Evolutionary conservation across 78 protist species (phyloP).

Genomic region (Chrysochromulina parva): DNA sequence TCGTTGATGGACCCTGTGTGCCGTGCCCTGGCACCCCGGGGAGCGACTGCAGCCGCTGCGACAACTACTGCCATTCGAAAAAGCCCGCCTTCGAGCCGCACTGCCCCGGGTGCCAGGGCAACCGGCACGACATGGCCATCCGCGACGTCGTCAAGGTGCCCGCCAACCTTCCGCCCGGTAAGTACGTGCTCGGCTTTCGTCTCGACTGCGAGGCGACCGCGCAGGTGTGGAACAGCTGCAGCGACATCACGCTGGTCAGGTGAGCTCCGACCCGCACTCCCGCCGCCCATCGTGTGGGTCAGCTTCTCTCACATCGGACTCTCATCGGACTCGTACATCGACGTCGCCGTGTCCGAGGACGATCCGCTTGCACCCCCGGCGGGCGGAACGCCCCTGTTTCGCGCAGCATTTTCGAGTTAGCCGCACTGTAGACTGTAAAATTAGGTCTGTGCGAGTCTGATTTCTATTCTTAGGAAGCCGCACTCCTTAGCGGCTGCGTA

Average conservation of each 20-base stretch:
- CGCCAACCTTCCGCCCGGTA: background rate
- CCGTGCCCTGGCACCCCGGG: background rate
- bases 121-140: background rate
- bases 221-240: conserved; percentile 1
- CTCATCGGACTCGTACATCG: no score
- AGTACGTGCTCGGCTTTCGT: background rate
- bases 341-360: no score
- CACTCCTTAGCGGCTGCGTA: no score
- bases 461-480: no score
- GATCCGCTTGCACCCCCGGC: no score
- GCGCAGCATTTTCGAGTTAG: no score
- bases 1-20: background rate
- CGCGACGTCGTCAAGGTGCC: background rate
- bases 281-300: no score
- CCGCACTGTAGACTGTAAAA: no score
- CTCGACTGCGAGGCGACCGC: conserved; percentile 1
- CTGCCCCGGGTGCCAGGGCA: background rate
- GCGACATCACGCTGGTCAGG: background rate
- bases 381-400: no score
- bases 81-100: background rate
- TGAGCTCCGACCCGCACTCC: no score
- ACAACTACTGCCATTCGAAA: background rate
- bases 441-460: no score
- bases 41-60: background rate
- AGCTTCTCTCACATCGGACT: no score